Conservation (phyloP, 768 basidiomycete species). For the Macrolepiota fuliginosa region DNA sequence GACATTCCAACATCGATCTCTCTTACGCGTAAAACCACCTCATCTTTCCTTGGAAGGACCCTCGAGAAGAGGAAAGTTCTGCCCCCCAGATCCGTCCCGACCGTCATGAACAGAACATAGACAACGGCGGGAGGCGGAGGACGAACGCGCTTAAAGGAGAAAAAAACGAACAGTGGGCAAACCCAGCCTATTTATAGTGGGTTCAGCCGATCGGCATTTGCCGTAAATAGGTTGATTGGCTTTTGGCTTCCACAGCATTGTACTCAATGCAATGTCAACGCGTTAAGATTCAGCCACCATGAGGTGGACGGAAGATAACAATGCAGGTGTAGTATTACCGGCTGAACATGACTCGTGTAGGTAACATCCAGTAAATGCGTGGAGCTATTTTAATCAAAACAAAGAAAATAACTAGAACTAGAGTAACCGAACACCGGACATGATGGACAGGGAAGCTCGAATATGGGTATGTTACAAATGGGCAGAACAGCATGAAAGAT, state of each 20-base stretch:
- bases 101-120: constrained; percentile 19
- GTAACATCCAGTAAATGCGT: not conserved
- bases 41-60: constrained; percentile 20
- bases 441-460: not conserved
- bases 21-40: constrained; percentile 31
- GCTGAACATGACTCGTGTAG: not conserved
- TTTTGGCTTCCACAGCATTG: not conserved
- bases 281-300: not conserved
- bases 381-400: not conserved
- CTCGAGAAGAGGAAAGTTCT: constrained; percentile 27
- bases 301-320: not conserved
- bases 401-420: not conserved
- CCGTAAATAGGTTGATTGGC: constrained; percentile 1
- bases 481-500: constrained; percentile 3
- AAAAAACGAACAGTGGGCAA: not conserved
- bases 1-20: constrained; percentile 22
- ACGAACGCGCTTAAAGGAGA: constrained; percentile 11
- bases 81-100: constrained; percentile 14
- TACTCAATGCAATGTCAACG: not conserved
- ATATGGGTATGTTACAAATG: constrained; percentile 3
- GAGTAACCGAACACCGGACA: not conserved
- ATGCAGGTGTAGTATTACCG: not conserved
- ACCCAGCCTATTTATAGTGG: not conserved
- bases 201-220: not conserved
- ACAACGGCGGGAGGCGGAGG: constrained; percentile 16